Percentiles rank a stretch among this genome's conserved stretches.
Evolutionary conservation across 2,329 filamentous ascomycete genomes (phyloP).

Genomic region (Leptodontidium sp.): DNA sequence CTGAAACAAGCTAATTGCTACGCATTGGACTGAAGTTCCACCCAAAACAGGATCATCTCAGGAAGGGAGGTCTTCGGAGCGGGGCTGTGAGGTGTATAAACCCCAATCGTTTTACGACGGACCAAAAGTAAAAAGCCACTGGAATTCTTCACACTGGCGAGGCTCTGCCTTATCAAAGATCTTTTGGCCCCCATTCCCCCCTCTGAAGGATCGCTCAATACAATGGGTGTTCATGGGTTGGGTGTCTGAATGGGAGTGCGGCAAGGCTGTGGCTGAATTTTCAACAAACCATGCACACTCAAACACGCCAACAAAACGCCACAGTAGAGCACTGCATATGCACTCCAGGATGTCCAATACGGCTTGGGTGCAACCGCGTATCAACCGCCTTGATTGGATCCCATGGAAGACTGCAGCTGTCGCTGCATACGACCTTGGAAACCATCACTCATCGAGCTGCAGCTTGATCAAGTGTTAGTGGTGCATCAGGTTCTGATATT

Average conservation of each 20-base stretch:
- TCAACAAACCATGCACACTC: not conserved
- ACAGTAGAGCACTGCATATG: not conserved
- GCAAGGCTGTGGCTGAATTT: not conserved
- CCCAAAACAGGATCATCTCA: not conserved
- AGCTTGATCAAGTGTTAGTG: not conserved
- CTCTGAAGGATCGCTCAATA: slow-evolving; percentile 12
- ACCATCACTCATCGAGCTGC: not conserved
- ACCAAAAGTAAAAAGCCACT: not conserved
- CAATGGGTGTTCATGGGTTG: not conserved
- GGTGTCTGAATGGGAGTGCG: not conserved
- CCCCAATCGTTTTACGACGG: not conserved
- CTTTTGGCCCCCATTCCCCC: not conserved
- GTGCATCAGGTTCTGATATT: too few relatives aligned
- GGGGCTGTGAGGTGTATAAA: not conserved
- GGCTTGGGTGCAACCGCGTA: not conserved
- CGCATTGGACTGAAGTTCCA: not conserved
- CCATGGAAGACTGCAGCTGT: not conserved
- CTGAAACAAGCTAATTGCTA: not conserved
- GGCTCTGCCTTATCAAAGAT: not conserved
- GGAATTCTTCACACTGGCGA: slow-evolving; percentile 1
- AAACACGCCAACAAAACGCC: not conserved
- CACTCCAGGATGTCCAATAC: not conserved
- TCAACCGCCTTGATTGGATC: not conserved
- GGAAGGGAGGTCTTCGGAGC: not conserved
- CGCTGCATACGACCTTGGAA: too few relatives aligned